A percentile compares a stretch with the other conserved stretches of the same genome.
Conservation (phyloP, 108 stramenopile species). For the Conticribra weissflogii region DNA sequence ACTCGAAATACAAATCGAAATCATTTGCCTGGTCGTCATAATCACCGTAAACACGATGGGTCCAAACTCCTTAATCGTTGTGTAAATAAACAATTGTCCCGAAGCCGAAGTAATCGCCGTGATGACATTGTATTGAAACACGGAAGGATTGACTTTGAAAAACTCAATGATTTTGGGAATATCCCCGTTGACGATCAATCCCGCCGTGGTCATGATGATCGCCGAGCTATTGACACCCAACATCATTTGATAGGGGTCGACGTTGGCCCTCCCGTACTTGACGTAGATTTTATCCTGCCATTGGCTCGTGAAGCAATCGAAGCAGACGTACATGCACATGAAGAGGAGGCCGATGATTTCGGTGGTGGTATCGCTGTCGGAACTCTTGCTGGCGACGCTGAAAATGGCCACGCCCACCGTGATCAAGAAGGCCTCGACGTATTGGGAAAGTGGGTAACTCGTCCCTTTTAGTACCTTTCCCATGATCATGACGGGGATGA, state of each 20-base stretch:
- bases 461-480: slow-evolving; percentile 90
- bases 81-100: slow-evolving; percentile 94
- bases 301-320: slow-evolving; percentile 98
- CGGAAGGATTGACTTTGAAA: slow-evolving; percentile 83
- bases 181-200: slow-evolving; percentile 91
- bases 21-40: slow-evolving; percentile 97
- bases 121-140: slow-evolving; percentile 90
- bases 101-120: slow-evolving; percentile 95
- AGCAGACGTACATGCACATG: slow-evolving; percentile 91
- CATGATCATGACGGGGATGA: slow-evolving; percentile 99
- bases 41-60: slow-evolving; percentile 93
- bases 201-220: slow-evolving; percentile 89
- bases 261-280: slow-evolving; percentile 88
- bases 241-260: slow-evolving; percentile 99
- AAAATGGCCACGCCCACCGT: slow-evolving; percentile 95
- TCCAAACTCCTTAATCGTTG: slow-evolving; percentile 85
- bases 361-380: slow-evolving; percentile 60
- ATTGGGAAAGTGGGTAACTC: slow-evolving; percentile 86
- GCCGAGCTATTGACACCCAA: slow-evolving; percentile 96
- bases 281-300: slow-evolving; percentile 97
- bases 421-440: slow-evolving; percentile 90
- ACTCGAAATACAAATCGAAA: slow-evolving; percentile 94
- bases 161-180: slow-evolving; percentile 91
- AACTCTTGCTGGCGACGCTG: slow-evolving; percentile 70
- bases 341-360: slow-evolving; percentile 91